These are phyloP conservation scores for Aspergillus baeticus DNA, from an alignment of 495 filamentous ascomycete genomes.

Conservation along the genomic window DNA sequence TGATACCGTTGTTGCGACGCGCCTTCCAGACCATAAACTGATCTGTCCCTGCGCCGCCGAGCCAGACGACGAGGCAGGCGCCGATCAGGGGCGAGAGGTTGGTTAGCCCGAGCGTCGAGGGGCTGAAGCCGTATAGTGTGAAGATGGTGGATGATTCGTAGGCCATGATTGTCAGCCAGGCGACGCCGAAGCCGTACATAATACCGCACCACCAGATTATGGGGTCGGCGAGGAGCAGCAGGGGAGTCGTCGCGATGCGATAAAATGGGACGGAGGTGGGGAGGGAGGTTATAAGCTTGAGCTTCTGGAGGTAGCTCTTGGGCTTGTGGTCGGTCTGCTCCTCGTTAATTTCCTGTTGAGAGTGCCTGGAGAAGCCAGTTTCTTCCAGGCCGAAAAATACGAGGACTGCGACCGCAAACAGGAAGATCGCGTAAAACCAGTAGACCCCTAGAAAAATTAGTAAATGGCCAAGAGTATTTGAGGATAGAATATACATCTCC, in stretches of 20 bases:
- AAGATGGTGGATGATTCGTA: background rate
- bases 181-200: background rate
- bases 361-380: background rate
- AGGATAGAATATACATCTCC: background rate
- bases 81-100: background rate
- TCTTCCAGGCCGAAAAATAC: background rate
- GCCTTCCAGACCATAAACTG: background rate
- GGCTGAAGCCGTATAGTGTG: background rate
- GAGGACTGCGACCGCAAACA: background rate
- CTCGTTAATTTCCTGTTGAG: too few species aligned
- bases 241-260: background rate
- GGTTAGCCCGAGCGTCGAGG: background rate
- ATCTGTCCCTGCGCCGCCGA: background rate
- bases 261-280: background rate
- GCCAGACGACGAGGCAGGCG: background rate
- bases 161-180: background rate
- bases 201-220: background rate
- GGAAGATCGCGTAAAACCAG: background rate
- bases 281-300: background rate
- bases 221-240: background rate
- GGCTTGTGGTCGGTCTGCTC: too few species aligned
- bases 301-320: too few species aligned
- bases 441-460: background rate
- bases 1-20: background rate
- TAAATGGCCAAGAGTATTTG: background rate